A percentile compares a stretch with the other conserved stretches of the same genome.
phyloP scores from a whole-genome alignment of 768 basidiomycete genomes.

The Peribolospora kevripleyi region DNA sequence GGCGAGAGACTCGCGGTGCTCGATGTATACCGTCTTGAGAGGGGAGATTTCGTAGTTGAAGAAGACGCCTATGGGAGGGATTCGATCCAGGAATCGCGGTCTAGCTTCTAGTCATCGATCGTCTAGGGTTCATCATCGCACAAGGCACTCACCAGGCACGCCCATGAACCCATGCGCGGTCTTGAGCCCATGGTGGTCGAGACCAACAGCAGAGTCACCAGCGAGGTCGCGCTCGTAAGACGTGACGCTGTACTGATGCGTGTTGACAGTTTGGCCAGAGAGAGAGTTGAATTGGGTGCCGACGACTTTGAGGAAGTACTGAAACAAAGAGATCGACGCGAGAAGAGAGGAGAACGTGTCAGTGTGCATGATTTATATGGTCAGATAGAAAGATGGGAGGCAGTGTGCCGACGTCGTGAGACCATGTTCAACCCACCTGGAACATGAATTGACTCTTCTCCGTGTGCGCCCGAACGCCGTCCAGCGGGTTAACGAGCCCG shows the following conservation, averaged over 20 bases:
- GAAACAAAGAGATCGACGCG: constrained; percentile 6
- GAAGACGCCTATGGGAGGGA: constrained; percentile 8
- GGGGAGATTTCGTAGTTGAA: constrained; percentile 8
- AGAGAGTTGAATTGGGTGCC: constrained; percentile 80
- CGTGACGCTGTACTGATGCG: constrained; percentile 87
- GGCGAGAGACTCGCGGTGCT: constrained; percentile 80
- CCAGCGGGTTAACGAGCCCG: constrained; percentile 56
- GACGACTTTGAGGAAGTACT: constrained; percentile 97
- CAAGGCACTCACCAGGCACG: constrained; percentile 25
- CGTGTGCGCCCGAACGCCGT: constrained; percentile 34
- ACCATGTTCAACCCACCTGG: constrained; percentile 21
- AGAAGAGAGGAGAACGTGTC: background rate
- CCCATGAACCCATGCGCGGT: constrained; percentile 17
- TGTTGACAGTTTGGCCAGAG: constrained; percentile 52
- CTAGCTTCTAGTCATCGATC: constrained; percentile 30
- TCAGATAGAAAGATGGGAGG: background rate
- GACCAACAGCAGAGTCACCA: too few species aligned
- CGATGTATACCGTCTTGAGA: constrained; percentile 35
- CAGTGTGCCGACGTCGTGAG: too few species aligned
- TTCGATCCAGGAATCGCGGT: constrained; percentile 40
- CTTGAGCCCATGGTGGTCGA: constrained; percentile 4
- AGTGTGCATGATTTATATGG: background rate
- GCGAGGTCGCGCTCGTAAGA: constrained; percentile 79
- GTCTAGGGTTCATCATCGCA: constrained; percentile 17
- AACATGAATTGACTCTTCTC: constrained; percentile 72